A percentile compares a stretch with the other conserved stretches of the same genome.
Conservation (phyloP, 306 rosid species). For the Cyclanthera cordifolia region DNA sequence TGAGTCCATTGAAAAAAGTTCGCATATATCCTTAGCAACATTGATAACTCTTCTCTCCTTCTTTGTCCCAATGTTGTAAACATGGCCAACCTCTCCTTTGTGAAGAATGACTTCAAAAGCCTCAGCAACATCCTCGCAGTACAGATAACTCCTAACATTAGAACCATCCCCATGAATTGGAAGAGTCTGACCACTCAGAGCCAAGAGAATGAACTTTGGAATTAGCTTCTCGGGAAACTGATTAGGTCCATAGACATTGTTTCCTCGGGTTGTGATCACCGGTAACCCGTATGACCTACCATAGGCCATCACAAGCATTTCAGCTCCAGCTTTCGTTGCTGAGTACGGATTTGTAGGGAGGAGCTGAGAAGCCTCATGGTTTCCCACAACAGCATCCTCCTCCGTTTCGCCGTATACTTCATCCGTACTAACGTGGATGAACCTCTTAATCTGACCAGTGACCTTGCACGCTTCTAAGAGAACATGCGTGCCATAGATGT, state of each 20-base stretch:
- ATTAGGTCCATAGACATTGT: conserved; percentile 55
- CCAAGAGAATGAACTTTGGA: conserved; percentile 50
- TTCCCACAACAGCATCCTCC: conserved; percentile 52
- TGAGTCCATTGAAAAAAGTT: conserved; percentile 30
- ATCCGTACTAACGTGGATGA: conserved; percentile 52
- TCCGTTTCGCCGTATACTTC: conserved; percentile 58
- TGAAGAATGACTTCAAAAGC: conserved; percentile 55
- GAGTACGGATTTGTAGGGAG: conserved; percentile 53
- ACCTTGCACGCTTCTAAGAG: conserved; percentile 53
- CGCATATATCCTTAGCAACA: conserved; percentile 43
- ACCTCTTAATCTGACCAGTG: conserved; percentile 46
- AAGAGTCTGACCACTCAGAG: conserved; percentile 50
- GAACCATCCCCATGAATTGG: conserved; percentile 62
- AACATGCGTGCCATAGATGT: conserved; percentile 52
- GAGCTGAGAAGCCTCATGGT: conserved; percentile 56
- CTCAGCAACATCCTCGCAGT: conserved; percentile 61
- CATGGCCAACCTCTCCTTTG: conserved; percentile 53
- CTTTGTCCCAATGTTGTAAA: conserved; percentile 49
- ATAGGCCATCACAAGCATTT: conserved; percentile 61
- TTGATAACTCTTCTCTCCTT: conserved; percentile 53
- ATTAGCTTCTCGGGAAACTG: conserved; percentile 53
- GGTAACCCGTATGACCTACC: conserved; percentile 53
- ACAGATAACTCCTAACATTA: conserved; percentile 49
- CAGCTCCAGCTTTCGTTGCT: conserved; percentile 60
- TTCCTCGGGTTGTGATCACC: conserved; percentile 52